phyloP scores from a whole-genome alignment of 2,329 filamentous ascomycete species.

The Verticillium longisporum region DNA sequence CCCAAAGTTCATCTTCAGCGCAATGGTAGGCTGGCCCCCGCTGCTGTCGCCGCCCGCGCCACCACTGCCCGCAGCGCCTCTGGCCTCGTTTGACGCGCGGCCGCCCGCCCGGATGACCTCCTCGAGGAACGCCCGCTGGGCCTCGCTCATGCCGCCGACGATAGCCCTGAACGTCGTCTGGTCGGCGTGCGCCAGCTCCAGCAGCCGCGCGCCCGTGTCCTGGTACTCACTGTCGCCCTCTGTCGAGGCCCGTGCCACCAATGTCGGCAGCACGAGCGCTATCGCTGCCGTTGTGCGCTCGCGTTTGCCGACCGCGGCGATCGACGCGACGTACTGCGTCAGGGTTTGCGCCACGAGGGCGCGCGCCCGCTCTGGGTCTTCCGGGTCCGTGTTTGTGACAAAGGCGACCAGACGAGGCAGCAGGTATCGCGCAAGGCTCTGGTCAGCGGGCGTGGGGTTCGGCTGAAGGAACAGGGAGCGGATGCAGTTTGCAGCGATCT shows the following conservation, averaged over 20 bases:
- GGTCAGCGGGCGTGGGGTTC: slow-evolving; percentile 56
- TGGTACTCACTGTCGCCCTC: slow-evolving; percentile 55
- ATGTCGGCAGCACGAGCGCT: slow-evolving; percentile 68
- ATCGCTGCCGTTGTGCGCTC: slow-evolving; percentile 54
- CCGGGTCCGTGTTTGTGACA: slow-evolving; percentile 59
- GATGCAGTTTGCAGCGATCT: slow-evolving; percentile 84
- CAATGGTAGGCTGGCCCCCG: slow-evolving; percentile 68
- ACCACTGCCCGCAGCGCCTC: slow-evolving; percentile 24
- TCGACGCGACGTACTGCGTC: slow-evolving; percentile 48
- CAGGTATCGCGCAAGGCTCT: slow-evolving; percentile 67
- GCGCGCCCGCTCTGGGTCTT: slow-evolving; percentile 73
- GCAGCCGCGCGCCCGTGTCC: slow-evolving; percentile 68
- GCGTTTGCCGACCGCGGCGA: slow-evolving; percentile 7
- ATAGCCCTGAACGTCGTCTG: slow-evolving; percentile 67
- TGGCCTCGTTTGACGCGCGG: slow-evolving; percentile 28
- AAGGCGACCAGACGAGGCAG: slow-evolving; percentile 73
- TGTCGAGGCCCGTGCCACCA: slow-evolving; percentile 65
- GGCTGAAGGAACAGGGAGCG: slow-evolving; percentile 71
- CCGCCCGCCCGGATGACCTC: slow-evolving; percentile 65
- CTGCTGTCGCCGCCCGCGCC: slow-evolving; percentile 24
- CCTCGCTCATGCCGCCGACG: slow-evolving; percentile 62
- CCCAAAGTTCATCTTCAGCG: slow-evolving; percentile 89
- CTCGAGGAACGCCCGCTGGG: slow-evolving; percentile 72
- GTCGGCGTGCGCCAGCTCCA: slow-evolving; percentile 75
- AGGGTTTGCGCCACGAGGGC: slow-evolving; percentile 67